Base-by-base conservation (phyloP, 306 rosid genomes). In the Alnus rubra region DNA sequence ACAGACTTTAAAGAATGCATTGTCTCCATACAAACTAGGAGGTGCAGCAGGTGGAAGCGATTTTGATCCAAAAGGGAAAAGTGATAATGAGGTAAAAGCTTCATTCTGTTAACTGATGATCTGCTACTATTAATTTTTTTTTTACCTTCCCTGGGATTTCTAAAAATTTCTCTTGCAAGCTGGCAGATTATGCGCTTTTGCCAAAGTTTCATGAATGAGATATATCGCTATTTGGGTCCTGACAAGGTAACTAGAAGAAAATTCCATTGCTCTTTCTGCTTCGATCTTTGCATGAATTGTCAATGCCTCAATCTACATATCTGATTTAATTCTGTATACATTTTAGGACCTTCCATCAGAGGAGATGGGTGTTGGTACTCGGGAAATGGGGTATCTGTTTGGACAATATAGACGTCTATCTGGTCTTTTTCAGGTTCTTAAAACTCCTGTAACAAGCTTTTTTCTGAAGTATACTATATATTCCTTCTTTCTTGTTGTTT, bases 21-120 rank as follows among this genome's bases (percentile, higher is more conserved):
- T 95, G 72, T 95, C 98, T 47, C 98, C 98, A 4, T 95, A 92
- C 76, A 95, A 95, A 88, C 83, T 95, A 85, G 98, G 98, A 85
- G 98, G 98, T 78, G 98, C 98, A 73, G 93, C 97, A 31, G 98
- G 98, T 71, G 98, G 98, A 84, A 95, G 98, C 82, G 98, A 95
- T 88, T 92, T 95, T 91, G 97, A 95, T 78, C 98, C 98, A 30
- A 95, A 90, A 84, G 98, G 97, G 67, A 95, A 87, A 88, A 95
- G 95, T 84, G 97, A 95, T 74, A 91, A 92, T 73, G 98, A 95
- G 97, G 98, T 88, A 79, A 87, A 71, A n/a, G 55, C 75, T 76
- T 69, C 69, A 42, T 37, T 65, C 67, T 62, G n/a, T 50, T 76
- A 50, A 47, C 19, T 77, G 71, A 76, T 65, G 50, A 35, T 70